Evolutionary conservation across 2,329 filamentous ascomycete species (phyloP).

Genomic region (Camillea tinctor): DNA sequence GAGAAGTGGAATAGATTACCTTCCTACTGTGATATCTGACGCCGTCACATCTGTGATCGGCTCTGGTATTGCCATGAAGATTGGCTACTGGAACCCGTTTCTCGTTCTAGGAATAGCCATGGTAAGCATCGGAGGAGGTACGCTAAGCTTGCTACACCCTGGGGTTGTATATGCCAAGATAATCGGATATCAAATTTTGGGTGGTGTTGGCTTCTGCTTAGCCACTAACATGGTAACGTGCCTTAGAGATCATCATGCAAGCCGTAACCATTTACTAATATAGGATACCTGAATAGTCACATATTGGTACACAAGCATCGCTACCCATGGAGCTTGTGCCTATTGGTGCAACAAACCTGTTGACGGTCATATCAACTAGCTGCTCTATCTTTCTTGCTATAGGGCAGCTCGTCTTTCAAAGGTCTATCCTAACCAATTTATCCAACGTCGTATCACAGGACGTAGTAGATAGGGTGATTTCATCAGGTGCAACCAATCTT

Average conservation of each 20-base stretch:
- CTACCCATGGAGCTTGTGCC: constrained; percentile 21
- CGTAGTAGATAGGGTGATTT: constrained; percentile 10
- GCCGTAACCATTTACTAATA: neutral
- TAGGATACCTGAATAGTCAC: constrained; percentile 4
- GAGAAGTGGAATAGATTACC: constrained; percentile 10
- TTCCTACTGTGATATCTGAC: constrained; percentile 19
- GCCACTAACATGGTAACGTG: neutral
- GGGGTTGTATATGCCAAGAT: constrained; percentile 7
- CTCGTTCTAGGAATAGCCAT: constrained; percentile 10
- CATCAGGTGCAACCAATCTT: constrained; percentile 11
- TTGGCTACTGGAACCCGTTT: constrained; percentile 20
- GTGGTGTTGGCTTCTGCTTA: constrained; percentile 18
- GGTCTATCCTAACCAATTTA: constrained; percentile 11
- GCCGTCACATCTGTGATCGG: constrained; percentile 16
- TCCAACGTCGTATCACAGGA: constrained; percentile 4
- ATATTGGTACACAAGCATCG: constrained; percentile 19
- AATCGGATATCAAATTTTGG: constrained; percentile 23
- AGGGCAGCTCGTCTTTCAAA: constrained; percentile 17
- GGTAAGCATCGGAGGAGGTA: constrained; percentile 12
- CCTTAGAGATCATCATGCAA: no score
- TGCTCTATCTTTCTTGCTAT: constrained; percentile 19
- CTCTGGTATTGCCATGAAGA: constrained; percentile 3
- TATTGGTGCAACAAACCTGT: constrained; percentile 12
- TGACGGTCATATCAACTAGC: constrained; percentile 18
- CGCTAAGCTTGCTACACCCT: constrained; percentile 19